These are phyloP conservation scores for Rhodomyrtus psidioides DNA, from an alignment of 441 rosid genomes.

Conservation along the genomic window DNA sequence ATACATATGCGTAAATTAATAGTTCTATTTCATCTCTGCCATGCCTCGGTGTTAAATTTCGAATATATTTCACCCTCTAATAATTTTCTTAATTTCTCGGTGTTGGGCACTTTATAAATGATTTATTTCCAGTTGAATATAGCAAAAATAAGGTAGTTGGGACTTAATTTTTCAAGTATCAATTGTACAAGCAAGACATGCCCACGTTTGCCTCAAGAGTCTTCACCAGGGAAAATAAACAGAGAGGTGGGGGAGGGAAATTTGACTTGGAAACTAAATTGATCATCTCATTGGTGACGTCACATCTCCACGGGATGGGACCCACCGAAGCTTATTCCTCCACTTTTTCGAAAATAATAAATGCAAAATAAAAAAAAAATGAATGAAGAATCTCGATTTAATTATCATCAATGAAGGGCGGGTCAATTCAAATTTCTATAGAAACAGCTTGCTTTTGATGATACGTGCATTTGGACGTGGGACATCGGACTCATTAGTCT, in stretches of 20 bases:
- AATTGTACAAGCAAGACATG: no score
- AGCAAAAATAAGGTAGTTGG: no score
- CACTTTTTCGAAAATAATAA: not conserved
- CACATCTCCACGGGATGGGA: not conserved
- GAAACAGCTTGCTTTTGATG: not conserved
- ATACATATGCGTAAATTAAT: no score
- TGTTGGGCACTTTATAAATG: no score
- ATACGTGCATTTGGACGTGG: not conserved
- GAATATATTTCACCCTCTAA: no score
- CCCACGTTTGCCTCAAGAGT: not conserved
- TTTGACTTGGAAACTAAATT: not conserved
- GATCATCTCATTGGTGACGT: not conserved
- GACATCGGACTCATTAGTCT: not conserved
- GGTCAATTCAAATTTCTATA: not conserved
- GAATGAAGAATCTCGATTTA: not conserved
- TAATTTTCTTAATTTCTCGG: no score
- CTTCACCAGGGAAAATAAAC: not conserved
- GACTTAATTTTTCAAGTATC: no score
- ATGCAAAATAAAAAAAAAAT: not conserved
- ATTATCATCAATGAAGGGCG: not conserved
- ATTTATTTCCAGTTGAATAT: no score
- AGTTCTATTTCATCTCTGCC: no score
- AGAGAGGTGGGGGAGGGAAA: not conserved
- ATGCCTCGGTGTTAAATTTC: no score
- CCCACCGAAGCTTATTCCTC: not conserved